phyloP scores from a whole-genome alignment of 495 filamentous ascomycete species.

The Hyphodiscus hymeniophilus region DNA sequence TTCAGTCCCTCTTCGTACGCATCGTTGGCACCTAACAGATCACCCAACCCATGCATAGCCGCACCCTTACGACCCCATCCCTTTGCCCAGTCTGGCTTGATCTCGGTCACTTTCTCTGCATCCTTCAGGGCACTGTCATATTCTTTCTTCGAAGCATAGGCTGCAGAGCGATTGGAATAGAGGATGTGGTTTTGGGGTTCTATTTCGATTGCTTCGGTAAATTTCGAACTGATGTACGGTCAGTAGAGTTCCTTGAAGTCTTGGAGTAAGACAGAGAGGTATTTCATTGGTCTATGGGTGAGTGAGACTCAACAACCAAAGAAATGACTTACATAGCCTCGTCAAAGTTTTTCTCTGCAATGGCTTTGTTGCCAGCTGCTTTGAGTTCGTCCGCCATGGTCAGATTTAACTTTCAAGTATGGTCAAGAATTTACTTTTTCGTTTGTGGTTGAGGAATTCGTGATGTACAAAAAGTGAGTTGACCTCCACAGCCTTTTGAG shows the following conservation, averaged over 20 bases:
- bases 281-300: background rate
- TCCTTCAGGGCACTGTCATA: constrained; percentile 79
- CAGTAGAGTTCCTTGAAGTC: background rate
- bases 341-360: constrained; percentile 90
- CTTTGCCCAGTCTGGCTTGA: constrained; percentile 98
- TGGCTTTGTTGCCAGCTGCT: constrained; percentile 96
- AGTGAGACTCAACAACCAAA: constrained; percentile 6
- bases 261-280: background rate
- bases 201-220: constrained; percentile 85
- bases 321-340: constrained; percentile 74
- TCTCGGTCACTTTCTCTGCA: constrained; percentile 82
- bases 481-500: background rate
- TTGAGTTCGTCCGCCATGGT: constrained; percentile 60
- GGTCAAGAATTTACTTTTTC: background rate
- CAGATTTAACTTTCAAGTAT: background rate
- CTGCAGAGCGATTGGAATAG: constrained; percentile 94
- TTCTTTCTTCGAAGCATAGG: constrained; percentile 85
- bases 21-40: constrained; percentile 75
- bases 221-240: constrained; percentile 65
- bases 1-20: constrained; percentile 90
- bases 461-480: background rate
- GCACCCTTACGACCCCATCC: constrained; percentile 90
- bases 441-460: background rate
- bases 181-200: constrained; percentile 88
- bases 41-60: constrained; percentile 77